Percentiles rank a stretch among this genome's conserved stretches.
Evolutionary conservation across 2,329 filamentous ascomycete species (phyloP).

Genomic region (Raffaelea albimanens): DNA sequence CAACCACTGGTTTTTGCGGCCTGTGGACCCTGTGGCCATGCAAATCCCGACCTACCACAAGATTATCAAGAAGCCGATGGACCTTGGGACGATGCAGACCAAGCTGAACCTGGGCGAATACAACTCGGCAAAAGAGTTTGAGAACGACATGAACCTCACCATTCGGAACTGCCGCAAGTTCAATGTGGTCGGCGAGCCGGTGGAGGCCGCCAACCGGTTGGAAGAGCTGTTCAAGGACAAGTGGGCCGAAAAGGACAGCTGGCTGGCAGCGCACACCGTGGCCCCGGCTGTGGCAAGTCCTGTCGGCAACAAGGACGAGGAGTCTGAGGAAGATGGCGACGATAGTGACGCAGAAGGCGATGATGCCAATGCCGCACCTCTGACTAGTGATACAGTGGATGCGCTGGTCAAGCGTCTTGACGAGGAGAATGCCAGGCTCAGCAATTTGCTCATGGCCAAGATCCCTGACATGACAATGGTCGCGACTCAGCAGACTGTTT

Average conservation of each 20-base stretch:
- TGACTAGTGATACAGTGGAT: constrained; percentile 38
- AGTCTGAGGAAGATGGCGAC: constrained; percentile 63
- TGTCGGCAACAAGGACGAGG: constrained; percentile 54
- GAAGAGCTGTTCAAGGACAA: constrained; percentile 66
- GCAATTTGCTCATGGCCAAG: constrained; percentile 39
- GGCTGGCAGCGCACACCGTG: constrained; percentile 58
- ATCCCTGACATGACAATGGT: constrained; percentile 43
- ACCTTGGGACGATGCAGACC: constrained; percentile 68
- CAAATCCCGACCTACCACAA: constrained; percentile 91
- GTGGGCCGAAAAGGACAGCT: constrained; percentile 71
- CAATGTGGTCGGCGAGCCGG: constrained; percentile 41
- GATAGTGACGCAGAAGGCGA: constrained; percentile 55
- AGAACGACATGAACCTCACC: constrained; percentile 72
- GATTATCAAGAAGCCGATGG: constrained; percentile 95
- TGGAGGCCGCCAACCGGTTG: constrained; percentile 55
- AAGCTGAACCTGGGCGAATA: constrained; percentile 77
- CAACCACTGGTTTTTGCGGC: constrained; percentile 67
- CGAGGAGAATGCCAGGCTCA: constrained; percentile 51
- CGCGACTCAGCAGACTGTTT: constrained; percentile 49
- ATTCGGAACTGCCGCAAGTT: constrained; percentile 88
- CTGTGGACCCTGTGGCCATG: constrained; percentile 87
- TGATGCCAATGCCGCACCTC: constrained; percentile 33
- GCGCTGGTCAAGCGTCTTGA: constrained; percentile 41
- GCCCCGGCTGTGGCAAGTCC: constrained; percentile 4
- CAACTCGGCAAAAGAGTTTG: constrained; percentile 72